Base-by-base conservation (phyloP, 2,329 filamentous ascomycete species). In the Epichloe typhina region DNA sequence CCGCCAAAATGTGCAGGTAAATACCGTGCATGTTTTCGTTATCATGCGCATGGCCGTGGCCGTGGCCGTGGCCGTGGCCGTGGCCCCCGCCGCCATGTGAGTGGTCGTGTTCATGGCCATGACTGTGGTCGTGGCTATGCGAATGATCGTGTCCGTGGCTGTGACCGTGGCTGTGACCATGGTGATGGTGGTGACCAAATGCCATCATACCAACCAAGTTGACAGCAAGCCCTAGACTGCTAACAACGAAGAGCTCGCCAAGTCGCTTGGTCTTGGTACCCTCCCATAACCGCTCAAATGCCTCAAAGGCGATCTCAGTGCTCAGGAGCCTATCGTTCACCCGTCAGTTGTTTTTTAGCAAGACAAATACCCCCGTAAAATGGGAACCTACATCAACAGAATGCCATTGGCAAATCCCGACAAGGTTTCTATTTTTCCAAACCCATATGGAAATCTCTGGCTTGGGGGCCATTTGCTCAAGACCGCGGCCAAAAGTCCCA, bases 11-110 rank as follows among this genome's bases (percentile, higher is more conserved):
- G 62, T 98, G 93, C 19, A 98, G 73, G 67, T 95, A 98, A 57
- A 98, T 97, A 12, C 93, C 93, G 59, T 93, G 71, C 90, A 98
- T 96, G 63, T 98, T 98, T 60, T 98, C 93, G 65, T 95, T 95
- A 54, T 88, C 85, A 61, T 90, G 85, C n/a, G 61, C 55, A 50
- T 59, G 64, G 54, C 50, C 36, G n/a, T n/a, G n/a, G n/a, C n/a
- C n/a, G 17, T 19, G 17, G 17, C 17, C 55, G 51, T 59, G 64
- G 54, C 50, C 36, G 31, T 47, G 42, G 12, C 54, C 52, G 19
- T 49, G 46, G 17, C 55, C 53, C 12, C 59, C 65, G 52, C 54
- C 69, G 4, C 58, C 59, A 60, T 89, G 84, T 13, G 62, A 57
- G 53, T 62, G 69, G 59, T 35, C 54, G 52, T 58, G 64, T 55